These are phyloP conservation scores for Akanthomyces dipterigenus DNA, from an alignment of 2,329 filamentous ascomycete genomes.

Conservation along the genomic window DNA sequence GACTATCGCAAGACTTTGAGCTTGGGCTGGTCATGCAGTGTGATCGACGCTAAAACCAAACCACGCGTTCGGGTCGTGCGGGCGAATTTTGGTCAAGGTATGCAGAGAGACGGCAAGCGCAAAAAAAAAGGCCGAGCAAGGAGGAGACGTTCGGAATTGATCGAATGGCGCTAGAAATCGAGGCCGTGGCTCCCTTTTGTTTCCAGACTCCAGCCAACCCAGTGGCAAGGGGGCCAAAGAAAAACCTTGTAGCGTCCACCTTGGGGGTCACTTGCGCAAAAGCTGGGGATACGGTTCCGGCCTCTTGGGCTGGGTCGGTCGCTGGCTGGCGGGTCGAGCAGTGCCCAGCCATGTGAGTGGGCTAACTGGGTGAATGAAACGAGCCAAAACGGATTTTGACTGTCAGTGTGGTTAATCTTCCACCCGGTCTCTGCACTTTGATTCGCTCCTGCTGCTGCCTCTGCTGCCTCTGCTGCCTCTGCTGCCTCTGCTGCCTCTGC, in stretches of 20 bases:
- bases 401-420: neutral
- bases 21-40: conserved; percentile 7
- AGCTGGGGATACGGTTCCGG: conserved; percentile 5
- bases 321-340: conserved; percentile 3
- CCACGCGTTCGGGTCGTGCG: conserved; percentile 12
- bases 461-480: too few species aligned
- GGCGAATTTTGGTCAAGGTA: conserved; percentile 5
- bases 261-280: neutral
- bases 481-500: too few species aligned
- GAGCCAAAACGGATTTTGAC: neutral
- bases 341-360: neutral
- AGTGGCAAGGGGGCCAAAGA: conserved; percentile 1
- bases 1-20: neutral
- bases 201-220: neutral
- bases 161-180: conserved; percentile 8
- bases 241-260: conserved; percentile 5
- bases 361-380: neutral
- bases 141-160: conserved; percentile 10
- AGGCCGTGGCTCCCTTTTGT: conserved; percentile 5
- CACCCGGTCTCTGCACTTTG: neutral
- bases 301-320: conserved; percentile 2
- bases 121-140: conserved; percentile 13
- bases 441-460: neutral
- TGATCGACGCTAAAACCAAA: conserved; percentile 13
- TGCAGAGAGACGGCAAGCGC: conserved; percentile 7